Base-by-base conservation (phyloP, 441 rosid species). In the Adansonia grandidieri region DNA sequence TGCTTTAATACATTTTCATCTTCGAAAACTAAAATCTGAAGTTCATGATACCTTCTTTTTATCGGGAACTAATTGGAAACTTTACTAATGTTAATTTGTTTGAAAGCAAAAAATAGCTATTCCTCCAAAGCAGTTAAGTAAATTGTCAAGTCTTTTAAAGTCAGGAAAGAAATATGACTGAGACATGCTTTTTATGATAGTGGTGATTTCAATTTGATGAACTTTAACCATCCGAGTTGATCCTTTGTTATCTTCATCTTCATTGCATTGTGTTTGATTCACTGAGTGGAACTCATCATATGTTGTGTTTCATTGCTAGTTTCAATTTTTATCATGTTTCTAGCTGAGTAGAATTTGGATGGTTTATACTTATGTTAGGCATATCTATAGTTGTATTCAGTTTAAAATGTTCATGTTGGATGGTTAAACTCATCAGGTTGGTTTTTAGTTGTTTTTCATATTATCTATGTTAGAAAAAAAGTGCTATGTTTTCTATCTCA, bases 161-260 rank as follows among this genome's bases (percentile, higher is more conserved):
- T 32, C 47, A 64, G 17, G 47, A 64, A 63, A 64, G 68, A 37
- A 37, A 37, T 37, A 64, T 64, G 20, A 64, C 7, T 64, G 68
- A 19, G 20, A 64, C 15, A 6, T 14, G 3, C 47, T 37, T 32
- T 22, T 14, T 64, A 24, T 61, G 42, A 11, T 61, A 61, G n/a
- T 61, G 67, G 44, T 64, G 47, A 32, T 14, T 32, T 64, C 68
- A 32, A 64, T 64, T 64, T 37, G 68, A 64, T 64, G 19, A 64
- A 14, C 40, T 64, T 64, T 64, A 64, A 32, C 68, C 68, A 64
- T 64, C 68, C 6, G 68, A 37, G 37, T 62, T 37, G 68, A 37
- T 15, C 68, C 8, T 64, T 64, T 64, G 42, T 32, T 28, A 62
- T 11, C 44, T 17, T 62, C 17, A 13, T 24, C 1, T 62, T 42